Evolutionary conservation across 257 asterid species (phyloP).

Genomic region (Parsonsia alboflavescens): DNA sequence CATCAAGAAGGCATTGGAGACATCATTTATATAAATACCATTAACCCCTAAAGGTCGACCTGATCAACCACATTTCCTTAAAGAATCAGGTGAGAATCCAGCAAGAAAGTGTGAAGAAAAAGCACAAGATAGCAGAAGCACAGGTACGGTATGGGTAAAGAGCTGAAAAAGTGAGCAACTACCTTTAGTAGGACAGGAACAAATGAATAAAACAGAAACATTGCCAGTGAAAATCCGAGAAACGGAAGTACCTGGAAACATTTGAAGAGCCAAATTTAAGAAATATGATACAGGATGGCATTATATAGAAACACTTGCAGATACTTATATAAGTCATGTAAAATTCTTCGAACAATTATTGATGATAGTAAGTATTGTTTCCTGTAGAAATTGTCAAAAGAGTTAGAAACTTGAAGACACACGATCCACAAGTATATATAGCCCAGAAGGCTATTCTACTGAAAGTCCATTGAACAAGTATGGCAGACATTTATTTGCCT

Average conservation of each 20-base stretch:
- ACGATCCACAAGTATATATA: background rate
- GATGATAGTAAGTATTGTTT: background rate
- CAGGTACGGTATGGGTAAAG: background rate
- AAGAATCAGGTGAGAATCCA: background rate
- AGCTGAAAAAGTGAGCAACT: conserved; percentile 3
- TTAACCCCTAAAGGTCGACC: background rate
- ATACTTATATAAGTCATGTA: background rate
- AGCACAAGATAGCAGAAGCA: background rate
- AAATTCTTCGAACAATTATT: background rate
- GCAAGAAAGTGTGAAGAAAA: background rate
- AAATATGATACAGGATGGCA: background rate
- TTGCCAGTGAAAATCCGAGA: conserved; percentile 74
- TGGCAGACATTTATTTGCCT: background rate
- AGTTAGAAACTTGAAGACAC: background rate
- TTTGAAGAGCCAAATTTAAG: conserved; percentile 13
- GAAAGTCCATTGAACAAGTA: background rate
- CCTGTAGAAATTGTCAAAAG: background rate
- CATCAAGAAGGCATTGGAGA: background rate
- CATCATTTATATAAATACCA: background rate
- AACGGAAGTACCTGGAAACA: conserved; percentile 70
- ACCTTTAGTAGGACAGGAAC: conserved; percentile 86
- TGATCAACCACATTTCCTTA: background rate
- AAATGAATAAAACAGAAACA: conserved; percentile 81
- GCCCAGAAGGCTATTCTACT: background rate
- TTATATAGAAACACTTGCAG: background rate